Evolutionary conservation across 805 yeast genomes (phyloP).

Genomic region (Candida pseudoglaebosa): DNA sequence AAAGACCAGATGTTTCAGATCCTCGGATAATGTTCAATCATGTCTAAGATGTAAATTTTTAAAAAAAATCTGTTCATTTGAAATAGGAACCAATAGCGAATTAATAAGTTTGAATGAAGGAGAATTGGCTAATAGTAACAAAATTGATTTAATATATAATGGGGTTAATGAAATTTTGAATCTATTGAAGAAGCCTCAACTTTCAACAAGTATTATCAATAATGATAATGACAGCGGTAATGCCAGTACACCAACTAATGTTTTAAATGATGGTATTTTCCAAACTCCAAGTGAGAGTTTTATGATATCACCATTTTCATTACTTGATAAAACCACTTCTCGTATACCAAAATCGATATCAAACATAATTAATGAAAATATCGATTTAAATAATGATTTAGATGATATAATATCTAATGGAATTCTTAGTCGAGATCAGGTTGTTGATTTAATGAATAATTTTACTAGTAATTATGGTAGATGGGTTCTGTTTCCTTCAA

Average conservation of each 20-base stretch:
- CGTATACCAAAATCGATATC: constrained; percentile 34
- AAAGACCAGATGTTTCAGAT: constrained; percentile 60
- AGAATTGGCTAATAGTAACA: constrained; percentile 10
- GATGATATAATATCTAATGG: constrained; percentile 51
- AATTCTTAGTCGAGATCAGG: constrained; percentile 46
- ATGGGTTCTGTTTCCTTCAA: constrained; percentile 71
- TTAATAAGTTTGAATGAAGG: neutral
- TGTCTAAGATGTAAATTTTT: constrained; percentile 60
- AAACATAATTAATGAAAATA: constrained; percentile 22
- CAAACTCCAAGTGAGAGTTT: constrained; percentile 32
- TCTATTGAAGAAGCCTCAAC: constrained; percentile 15
- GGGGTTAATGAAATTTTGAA: constrained; percentile 34
- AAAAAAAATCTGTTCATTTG: constrained; percentile 51
- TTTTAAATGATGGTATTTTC: neutral
- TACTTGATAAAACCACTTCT: constrained; percentile 30
- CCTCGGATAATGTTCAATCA: constrained; percentile 39
- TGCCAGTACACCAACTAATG: constrained; percentile 21
- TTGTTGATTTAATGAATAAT: constrained; percentile 46
- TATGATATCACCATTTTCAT: constrained; percentile 41
- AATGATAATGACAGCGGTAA: constrained; percentile 22
- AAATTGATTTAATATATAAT: constrained; percentile 28
- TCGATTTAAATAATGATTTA: constrained; percentile 5
- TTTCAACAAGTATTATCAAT: constrained; percentile 2
- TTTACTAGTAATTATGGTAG: constrained; percentile 69
- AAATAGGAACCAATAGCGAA: constrained; percentile 7